Conservation (phyloP, 148 eudicot genomes). For the Cornus suecica region DNA sequence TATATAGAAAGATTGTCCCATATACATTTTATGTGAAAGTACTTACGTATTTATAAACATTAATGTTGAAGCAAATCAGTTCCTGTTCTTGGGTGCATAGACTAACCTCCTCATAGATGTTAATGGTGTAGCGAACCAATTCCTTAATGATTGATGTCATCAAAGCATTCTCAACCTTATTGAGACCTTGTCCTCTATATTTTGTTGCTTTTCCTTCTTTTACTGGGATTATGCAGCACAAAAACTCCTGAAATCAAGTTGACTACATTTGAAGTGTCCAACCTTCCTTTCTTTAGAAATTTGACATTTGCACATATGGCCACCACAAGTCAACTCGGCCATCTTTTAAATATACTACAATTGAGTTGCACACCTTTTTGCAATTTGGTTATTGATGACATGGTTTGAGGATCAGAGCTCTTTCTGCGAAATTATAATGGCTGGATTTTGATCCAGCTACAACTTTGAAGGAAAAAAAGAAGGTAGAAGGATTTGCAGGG, state of each 20-base stretch:
- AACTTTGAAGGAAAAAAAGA: too few species aligned
- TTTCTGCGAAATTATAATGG: not conserved
- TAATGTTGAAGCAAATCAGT: not conserved
- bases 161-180: not conserved
- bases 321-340: too few species aligned
- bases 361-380: not conserved
- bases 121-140: not conserved
- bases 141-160: too few species aligned
- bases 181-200: not conserved
- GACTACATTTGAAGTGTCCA: too few species aligned
- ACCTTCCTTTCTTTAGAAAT: too few species aligned
- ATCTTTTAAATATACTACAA: too few species aligned
- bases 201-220: slow-evolving; percentile 1
- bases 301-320: too few species aligned
- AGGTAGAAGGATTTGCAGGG: too few species aligned
- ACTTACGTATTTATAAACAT: not conserved
- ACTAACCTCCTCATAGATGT: not conserved
- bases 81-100: not conserved
- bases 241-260: too few species aligned
- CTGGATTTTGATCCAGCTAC: not conserved
- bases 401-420: not conserved
- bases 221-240: not conserved
- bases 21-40: not conserved
- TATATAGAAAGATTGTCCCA: not conserved
- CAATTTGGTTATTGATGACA: not conserved